Evolutionary conservation across 2,329 filamentous ascomycete species (phyloP), one percentile per base, ranked within the genome.

Genomic region (Ophiostoma angusticollis): DNA sequence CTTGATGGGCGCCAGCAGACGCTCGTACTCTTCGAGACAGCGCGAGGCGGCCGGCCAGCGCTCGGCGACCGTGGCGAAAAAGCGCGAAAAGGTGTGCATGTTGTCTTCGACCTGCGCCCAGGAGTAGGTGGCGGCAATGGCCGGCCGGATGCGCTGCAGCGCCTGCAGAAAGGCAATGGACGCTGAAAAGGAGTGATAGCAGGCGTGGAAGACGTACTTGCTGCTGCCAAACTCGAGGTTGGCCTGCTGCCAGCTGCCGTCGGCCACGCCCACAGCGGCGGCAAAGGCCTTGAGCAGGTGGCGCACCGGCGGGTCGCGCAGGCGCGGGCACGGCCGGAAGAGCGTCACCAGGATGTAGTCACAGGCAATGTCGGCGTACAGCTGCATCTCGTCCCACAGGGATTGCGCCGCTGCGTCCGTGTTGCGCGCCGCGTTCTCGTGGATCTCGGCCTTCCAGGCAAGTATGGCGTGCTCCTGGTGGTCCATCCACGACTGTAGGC

Each of bases 171-270:
- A 39, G 6, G 37, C 37, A 14, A 39, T 34, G 31, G 37, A 31
- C 17, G 37, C 37, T 8, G 37, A 39, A 14, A 39, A 39, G 6
- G 37, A 39, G 37, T 39, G 37, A 31, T 39, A 34, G 25, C 37
- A 39, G 13, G 37, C 37, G 24, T 39, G 37, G 19, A 39, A 39
- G 23, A 39, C 37, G 24, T 39, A 39, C 25, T 39, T 39, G 24
- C 31, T 34, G 37, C 25, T 30, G 14, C 37, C 37, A 34, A 39
- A 39, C 9, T 24, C 37, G 7, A 28, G 31, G 19, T 39, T 39
- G n/a, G 37, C 37, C 31, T 39, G 37, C 31, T 39, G 31, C 37
- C 37, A 39, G 37, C 37, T 39, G 37, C 37, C 37, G 31, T 39
- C 37, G 24, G 37, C 37, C 7, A 39, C 37, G 16, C 37, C 37